Percentiles rank a stretch among this genome's conserved stretches.
Evolutionary conservation across 345 rosid genomes (phyloP).

Genomic region (sweet orange (Citrus sinensis)): DVS_A1.0 CM039166.1:25783001-25783500

Average conservation of each 20-base stretch:
- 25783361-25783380: neutral
- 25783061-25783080: constrained; percentile 98
- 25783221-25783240: constrained; percentile 96
- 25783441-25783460: neutral
- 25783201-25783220: constrained; percentile 96
- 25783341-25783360: neutral
- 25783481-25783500: neutral
- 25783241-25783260: neutral
- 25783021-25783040: constrained; percentile 93
- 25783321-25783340: neutral
- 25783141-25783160: constrained; percentile 97
- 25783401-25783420: neutral
- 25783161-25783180: constrained; percentile 95
- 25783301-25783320: neutral
- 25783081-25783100: constrained; percentile 91
- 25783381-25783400: neutral
- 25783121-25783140: constrained; percentile 98
- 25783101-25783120: constrained; percentile 88
- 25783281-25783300: neutral
- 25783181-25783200: constrained; percentile 97
- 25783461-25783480: neutral
- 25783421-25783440: neutral
- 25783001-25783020: constrained; percentile 98
- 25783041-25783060: constrained; percentile 99
- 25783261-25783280: neutral